Conservation (phyloP, 305 asterid genomes). For the Solanum hybrid region DNA sequence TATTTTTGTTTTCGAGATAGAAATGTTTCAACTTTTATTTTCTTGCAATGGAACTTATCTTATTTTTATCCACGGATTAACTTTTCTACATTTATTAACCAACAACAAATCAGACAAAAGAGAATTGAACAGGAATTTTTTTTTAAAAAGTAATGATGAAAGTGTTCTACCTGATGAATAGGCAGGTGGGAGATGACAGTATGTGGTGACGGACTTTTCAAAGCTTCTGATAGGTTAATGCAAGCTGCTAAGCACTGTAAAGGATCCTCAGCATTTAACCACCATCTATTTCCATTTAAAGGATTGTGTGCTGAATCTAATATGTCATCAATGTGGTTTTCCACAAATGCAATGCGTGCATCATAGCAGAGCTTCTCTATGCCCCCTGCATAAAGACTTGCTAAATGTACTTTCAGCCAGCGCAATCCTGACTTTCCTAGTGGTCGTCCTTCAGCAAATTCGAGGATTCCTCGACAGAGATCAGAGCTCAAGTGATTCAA, state of each 20-base stretch:
- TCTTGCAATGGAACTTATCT: not conserved
- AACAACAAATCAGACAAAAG: not conserved
- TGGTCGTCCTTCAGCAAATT: slow-evolving; percentile 87
- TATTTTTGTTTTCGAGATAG: not conserved
- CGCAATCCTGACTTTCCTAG: slow-evolving; percentile 70
- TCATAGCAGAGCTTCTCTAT: slow-evolving; percentile 77
- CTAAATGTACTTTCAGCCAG: slow-evolving; percentile 87
- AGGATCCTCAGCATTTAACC: slow-evolving; percentile 97
- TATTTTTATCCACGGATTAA: not conserved
- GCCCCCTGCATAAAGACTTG: slow-evolving; percentile 83
- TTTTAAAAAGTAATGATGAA: not conserved
- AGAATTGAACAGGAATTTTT: not conserved
- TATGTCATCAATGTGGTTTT: slow-evolving; percentile 60
- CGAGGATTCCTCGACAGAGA: slow-evolving; percentile 91
- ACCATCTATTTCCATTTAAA: slow-evolving; percentile 80
- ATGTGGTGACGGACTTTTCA: slow-evolving; percentile 78
- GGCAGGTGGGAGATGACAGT: slow-evolving; percentile 85
- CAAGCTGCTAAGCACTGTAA: slow-evolving; percentile 96
- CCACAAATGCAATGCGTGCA: slow-evolving; percentile 72
- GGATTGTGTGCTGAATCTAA: slow-evolving; percentile 82
- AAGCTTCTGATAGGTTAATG: slow-evolving; percentile 74
- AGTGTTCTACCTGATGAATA: slow-evolving; percentile 63
- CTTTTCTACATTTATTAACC: not conserved
- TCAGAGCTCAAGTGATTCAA: slow-evolving; percentile 86
- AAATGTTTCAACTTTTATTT: not conserved